Conservation (phyloP, 768 basidiomycete species). For the Tulasnella sp. region DNA sequence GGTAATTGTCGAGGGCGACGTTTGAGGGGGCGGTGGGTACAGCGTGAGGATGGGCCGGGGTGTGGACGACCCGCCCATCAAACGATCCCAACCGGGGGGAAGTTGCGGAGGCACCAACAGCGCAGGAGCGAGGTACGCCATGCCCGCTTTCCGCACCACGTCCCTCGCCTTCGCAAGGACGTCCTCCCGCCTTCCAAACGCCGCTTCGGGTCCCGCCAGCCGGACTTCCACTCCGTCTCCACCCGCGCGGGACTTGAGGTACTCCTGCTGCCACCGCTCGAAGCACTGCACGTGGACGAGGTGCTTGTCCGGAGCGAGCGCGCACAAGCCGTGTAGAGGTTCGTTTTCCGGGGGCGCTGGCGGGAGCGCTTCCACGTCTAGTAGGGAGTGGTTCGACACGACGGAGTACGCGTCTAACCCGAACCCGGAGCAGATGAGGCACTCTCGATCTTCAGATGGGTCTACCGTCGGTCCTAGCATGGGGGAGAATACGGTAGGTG, state of each 20-base stretch:
- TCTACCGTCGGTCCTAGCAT: not conserved
- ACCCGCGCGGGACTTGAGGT: not conserved
- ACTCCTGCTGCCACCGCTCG: not conserved
- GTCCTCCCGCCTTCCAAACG: not conserved
- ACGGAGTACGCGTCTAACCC: conserved; percentile 11
- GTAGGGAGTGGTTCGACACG: not conserved
- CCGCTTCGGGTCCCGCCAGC: not conserved
- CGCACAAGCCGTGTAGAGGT: not conserved
- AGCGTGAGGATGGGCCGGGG: not conserved
- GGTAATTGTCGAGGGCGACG: not conserved
- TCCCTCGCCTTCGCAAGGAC: not conserved
- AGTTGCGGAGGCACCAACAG: not conserved
- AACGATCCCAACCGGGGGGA: not conserved
- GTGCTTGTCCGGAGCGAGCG: not conserved
- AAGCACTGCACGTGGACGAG: not conserved
- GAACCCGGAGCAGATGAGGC: conserved; percentile 20
- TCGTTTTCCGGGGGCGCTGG: not conserved
- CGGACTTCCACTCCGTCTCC: not conserved
- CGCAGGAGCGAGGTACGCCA: not conserved
- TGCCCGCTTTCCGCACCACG: not conserved
- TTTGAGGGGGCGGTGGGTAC: not conserved
- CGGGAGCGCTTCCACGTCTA: not conserved
- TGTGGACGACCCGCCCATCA: not conserved
- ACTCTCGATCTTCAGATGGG: conserved; percentile 17
- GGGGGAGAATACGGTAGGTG: not conserved